phyloP scores from a whole-genome alignment of 2,329 filamentous ascomycete species.

The Pseudovirgaria hyperparasitica region DNA sequence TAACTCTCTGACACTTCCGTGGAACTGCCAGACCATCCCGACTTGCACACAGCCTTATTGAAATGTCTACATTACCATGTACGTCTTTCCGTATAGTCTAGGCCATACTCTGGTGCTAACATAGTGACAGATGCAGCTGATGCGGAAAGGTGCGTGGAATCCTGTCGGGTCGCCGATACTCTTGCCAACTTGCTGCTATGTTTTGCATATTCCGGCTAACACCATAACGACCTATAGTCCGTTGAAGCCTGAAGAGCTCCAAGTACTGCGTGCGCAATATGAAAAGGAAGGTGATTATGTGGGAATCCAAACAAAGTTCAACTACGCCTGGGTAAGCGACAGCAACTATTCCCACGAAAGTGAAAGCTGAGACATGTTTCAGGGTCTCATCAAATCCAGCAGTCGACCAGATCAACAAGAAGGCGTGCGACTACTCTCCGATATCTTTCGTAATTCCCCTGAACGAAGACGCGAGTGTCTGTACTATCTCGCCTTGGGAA shows the following conservation, averaged over 20 bases:
- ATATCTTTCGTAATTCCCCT: constrained; percentile 88
- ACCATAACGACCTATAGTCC: constrained; percentile 41
- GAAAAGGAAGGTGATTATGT: constrained; percentile 97
- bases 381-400: constrained; percentile 93
- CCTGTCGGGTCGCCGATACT: not conserved
- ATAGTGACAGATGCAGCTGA: constrained; percentile 72
- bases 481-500: constrained; percentile 92
- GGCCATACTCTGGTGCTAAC: constrained; percentile 13
- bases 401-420: constrained; percentile 79
- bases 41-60: no score
- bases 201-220: constrained; percentile 1
- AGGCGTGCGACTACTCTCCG: constrained; percentile 82
- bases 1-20: no score
- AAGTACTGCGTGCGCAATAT: constrained; percentile 85
- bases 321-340: constrained; percentile 80
- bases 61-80: no score
- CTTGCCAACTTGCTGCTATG: not conserved
- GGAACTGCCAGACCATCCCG: no score
- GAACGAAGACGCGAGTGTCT: constrained; percentile 94
- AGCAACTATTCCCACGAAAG: not conserved
- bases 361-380: constrained; percentile 3
- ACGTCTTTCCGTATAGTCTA: no score
- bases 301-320: constrained; percentile 97
- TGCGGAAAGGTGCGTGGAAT: constrained; percentile 60
- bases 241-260: constrained; percentile 80